A percentile compares a stretch with the other conserved stretches of the same genome.
These are phyloP conservation scores for Botrytis hyacinthi DNA, from an alignment of 2,329 filamentous ascomycete genomes.

Conservation along the genomic window DNA sequence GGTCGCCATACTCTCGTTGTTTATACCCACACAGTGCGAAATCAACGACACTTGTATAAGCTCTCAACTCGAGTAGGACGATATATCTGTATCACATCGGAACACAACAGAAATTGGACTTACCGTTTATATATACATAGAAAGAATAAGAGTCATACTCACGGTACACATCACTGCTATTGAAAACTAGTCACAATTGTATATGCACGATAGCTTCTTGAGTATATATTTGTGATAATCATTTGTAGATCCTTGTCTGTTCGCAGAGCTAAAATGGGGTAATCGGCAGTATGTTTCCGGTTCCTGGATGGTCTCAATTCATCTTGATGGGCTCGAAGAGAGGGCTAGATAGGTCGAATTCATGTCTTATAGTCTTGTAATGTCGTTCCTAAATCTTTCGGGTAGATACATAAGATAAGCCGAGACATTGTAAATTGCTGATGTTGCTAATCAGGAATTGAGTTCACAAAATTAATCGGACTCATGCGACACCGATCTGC, in stretches of 20 bases:
- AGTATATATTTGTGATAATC: background rate
- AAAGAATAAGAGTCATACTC: background rate
- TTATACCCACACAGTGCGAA: background rate
- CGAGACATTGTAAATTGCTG: background rate
- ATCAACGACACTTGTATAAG: background rate
- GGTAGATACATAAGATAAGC: background rate
- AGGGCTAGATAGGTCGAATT: background rate
- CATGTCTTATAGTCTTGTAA: background rate
- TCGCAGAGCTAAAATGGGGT: background rate
- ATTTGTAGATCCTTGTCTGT: background rate
- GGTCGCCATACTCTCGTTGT: background rate
- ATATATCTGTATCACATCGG: constrained; percentile 1
- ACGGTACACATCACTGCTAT: background rate
- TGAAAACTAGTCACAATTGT: background rate
- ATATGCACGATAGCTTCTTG: background rate
- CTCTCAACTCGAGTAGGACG: background rate
- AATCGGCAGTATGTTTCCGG: background rate
- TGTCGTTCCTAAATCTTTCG: background rate
- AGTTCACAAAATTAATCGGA: background rate
- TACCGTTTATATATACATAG: background rate
- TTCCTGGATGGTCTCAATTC: background rate
- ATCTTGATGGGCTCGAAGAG: background rate
- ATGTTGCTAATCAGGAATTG: background rate
- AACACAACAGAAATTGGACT: background rate
- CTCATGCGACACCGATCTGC: background rate